These are phyloP conservation scores for Aspergillus baeticus DNA, from an alignment of 495 filamentous ascomycete species.

Conservation along the genomic window DNA sequence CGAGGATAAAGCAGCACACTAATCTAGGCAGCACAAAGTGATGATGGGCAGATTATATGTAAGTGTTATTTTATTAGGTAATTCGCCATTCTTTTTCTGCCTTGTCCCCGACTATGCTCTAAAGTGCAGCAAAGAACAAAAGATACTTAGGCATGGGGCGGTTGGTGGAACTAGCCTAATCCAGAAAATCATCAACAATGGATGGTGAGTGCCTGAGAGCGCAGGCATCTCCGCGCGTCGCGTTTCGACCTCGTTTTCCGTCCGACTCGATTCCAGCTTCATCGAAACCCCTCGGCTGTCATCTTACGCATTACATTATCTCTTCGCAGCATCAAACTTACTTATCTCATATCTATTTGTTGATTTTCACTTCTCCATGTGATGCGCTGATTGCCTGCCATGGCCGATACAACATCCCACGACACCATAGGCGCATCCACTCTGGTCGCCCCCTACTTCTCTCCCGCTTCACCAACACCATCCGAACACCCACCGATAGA, in stretches of 20 bases:
- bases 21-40: background rate
- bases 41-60: no score
- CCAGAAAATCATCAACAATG: slow-evolving; percentile 14
- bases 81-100: no score
- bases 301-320: background rate
- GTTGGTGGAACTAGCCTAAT: slow-evolving; percentile 9
- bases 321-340: background rate
- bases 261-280: background rate
- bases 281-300: background rate
- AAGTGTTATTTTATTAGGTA: no score
- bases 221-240: slow-evolving; percentile 12
- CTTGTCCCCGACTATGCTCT: no score
- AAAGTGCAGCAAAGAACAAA: no score
- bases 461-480: slow-evolving; percentile 37
- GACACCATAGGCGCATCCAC: slow-evolving; percentile 48
- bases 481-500: slow-evolving; percentile 16
- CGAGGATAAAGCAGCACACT: background rate
- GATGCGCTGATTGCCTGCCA: slow-evolving; percentile 19
- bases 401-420: slow-evolving; percentile 44
- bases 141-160: background rate
- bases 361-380: background rate
- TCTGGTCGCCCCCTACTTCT: slow-evolving; percentile 39
- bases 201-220: slow-evolving; percentile 3
- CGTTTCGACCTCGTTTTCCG: background rate
- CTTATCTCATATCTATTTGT: background rate